Percentiles rank a stretch among this genome's conserved stretches.
Conservation (phyloP, 768 basidiomycete species). For the Mrakia blollopis region DNA sequence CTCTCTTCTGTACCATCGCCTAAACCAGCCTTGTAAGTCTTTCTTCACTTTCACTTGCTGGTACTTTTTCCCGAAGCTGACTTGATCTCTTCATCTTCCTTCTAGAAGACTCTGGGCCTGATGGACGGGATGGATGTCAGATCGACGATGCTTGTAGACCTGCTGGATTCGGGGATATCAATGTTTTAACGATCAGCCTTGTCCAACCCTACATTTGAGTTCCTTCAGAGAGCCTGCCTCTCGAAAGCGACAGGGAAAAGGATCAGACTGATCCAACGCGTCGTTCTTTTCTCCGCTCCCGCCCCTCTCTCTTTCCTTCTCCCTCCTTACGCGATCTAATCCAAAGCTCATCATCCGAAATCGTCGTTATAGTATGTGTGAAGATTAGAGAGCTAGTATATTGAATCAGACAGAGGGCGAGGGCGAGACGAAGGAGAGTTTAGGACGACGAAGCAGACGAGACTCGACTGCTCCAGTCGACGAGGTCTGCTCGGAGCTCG, state of each 20-base stretch:
- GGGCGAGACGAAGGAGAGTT: background rate
- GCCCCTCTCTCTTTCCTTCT: background rate
- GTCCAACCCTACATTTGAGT: too few relatives aligned
- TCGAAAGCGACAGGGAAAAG: too few relatives aligned
- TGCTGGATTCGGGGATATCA: too few relatives aligned
- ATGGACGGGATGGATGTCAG: too few relatives aligned
- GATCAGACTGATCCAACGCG: too few relatives aligned
- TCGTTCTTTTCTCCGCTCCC: too few relatives aligned
- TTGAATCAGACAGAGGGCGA: background rate
- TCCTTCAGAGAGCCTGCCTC: too few relatives aligned
- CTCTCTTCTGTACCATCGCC: conserved; percentile 3
- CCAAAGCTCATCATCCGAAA: background rate
- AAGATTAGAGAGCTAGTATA: background rate
- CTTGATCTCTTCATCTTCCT: background rate
- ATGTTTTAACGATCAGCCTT: too few relatives aligned
- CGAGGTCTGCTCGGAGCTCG: conserved; percentile 45
- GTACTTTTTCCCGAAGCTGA: too few relatives aligned
- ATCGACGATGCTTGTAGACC: too few relatives aligned
- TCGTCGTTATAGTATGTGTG: background rate
- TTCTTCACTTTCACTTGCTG: background rate
- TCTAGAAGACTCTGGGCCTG: too few relatives aligned
- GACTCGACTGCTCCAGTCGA: conserved; percentile 40
- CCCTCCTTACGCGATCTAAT: background rate
- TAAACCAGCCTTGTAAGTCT: background rate
- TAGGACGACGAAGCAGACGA: background rate